Conservation (phyloP, 371 early-diverging fungal genomes). For the Mortierella sp. region DNA sequence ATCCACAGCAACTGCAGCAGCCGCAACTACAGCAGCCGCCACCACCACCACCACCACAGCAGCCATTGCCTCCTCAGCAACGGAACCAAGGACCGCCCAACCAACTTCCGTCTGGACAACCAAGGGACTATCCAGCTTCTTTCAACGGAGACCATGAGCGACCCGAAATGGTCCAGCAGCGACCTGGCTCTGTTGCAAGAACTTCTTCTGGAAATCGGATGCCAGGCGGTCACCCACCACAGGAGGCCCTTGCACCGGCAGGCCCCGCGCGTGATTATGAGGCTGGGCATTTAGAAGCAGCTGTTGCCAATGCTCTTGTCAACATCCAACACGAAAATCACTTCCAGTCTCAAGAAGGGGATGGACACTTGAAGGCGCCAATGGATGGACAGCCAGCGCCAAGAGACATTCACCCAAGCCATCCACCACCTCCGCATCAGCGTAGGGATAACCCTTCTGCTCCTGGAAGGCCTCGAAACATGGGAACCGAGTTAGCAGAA, state of each 20-base stretch:
- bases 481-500: constrained; percentile 7
- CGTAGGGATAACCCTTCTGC: no score
- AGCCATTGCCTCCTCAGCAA: background rate
- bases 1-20: constrained; percentile 1
- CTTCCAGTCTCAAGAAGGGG: constrained; percentile 20
- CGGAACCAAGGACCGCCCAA: background rate
- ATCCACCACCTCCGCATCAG: background rate
- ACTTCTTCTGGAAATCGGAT: no score
- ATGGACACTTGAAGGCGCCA: background rate
- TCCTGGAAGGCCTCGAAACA: no score
- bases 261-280: background rate
- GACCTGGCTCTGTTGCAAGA: no score
- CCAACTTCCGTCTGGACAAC: background rate
- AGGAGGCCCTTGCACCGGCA: no score
- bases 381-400: background rate
- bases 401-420: background rate
- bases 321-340: constrained; percentile 34
- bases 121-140: background rate
- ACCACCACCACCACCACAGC: background rate
- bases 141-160: background rate
- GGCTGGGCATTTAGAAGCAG: constrained; percentile 20
- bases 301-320: constrained; percentile 32
- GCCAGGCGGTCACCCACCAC: no score
- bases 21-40: constrained; percentile 15
- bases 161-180: no score